Evolutionary conservation across 331 rosid species (phyloP).

Genomic region (Erythrophleum ivorense): DNA sequence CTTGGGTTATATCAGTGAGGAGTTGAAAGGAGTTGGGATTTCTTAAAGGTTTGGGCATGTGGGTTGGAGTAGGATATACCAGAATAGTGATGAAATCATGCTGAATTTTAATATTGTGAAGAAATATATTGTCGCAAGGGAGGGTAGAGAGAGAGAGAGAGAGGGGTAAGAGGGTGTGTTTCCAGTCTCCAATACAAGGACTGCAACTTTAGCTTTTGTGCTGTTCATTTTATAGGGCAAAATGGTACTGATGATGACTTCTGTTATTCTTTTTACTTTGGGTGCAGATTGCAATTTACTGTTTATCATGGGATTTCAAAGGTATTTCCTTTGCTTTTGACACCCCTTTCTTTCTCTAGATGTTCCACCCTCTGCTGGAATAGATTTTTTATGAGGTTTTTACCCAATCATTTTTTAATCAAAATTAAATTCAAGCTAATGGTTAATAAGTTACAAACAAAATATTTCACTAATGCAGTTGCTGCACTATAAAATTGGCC

Average conservation of each 20-base stretch:
- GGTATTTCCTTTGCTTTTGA: conserved; percentile 53
- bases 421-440: too few relatives aligned
- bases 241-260: conserved; percentile 62
- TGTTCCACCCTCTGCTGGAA: conserved; percentile 43
- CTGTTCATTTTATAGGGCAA: conserved; percentile 57
- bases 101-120: conserved; percentile 29
- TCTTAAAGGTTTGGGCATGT: conserved; percentile 64
- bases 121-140: conserved; percentile 22
- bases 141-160: conserved; percentile 31
- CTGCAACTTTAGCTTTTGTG: conserved; percentile 92
- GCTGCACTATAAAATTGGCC: too few relatives aligned
- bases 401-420: not conserved
- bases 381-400: conserved; percentile 38
- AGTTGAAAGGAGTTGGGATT: conserved; percentile 34
- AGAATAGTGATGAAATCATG: conserved; percentile 74
- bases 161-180: conserved; percentile 54
- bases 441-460: too few relatives aligned
- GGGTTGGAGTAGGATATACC: conserved; percentile 70
- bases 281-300: conserved; percentile 63
- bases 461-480: too few relatives aligned
- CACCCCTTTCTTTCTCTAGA: conserved; percentile 54
- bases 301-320: conserved; percentile 60
- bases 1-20: conserved; percentile 30
- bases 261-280: conserved; percentile 70
- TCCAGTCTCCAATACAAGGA: conserved; percentile 95